phyloP scores from a whole-genome alignment of 768 basidiomycete genomes.

The Lactarius deliciosus region DNA sequence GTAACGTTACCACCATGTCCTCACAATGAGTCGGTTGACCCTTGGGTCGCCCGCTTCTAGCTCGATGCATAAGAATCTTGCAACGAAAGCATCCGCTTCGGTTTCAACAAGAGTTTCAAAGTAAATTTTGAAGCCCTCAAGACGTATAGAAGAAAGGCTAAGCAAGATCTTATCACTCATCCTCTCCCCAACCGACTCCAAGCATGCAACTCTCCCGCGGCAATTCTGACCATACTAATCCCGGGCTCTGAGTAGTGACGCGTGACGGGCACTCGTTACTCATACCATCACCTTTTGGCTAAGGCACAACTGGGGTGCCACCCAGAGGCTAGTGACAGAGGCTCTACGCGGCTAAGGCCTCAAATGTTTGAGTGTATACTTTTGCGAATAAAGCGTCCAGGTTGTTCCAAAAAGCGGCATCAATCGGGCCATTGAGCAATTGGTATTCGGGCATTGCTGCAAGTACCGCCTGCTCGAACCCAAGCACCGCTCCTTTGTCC shows the following conservation, averaged over 20 bases:
- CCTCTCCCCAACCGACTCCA: not conserved
- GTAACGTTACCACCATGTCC: not conserved
- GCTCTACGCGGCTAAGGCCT: not conserved
- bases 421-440: not conserved
- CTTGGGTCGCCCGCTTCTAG: not conserved
- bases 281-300: too few relatives aligned
- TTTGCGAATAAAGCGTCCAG: not conserved
- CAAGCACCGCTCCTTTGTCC: not conserved
- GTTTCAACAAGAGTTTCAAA: not conserved
- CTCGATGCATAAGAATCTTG: not conserved
- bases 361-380: not conserved
- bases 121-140: not conserved
- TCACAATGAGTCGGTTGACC: too few relatives aligned
- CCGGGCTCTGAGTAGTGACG: not conserved
- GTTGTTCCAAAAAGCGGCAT: not conserved
- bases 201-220: not conserved
- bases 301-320: too few relatives aligned
- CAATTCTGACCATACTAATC: not conserved
- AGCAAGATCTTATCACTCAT: not conserved
- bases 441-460: not conserved
- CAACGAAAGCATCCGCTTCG: not conserved
- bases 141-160: not conserved
- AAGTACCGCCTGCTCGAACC: slow-evolving; percentile 1
- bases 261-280: too few relatives aligned
- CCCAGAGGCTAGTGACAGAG: too few relatives aligned